Percentiles rank a stretch among this genome's conserved stretches.
Conservation (phyloP, 305 asterid genomes). For the Andrographis paniculata region DNA sequence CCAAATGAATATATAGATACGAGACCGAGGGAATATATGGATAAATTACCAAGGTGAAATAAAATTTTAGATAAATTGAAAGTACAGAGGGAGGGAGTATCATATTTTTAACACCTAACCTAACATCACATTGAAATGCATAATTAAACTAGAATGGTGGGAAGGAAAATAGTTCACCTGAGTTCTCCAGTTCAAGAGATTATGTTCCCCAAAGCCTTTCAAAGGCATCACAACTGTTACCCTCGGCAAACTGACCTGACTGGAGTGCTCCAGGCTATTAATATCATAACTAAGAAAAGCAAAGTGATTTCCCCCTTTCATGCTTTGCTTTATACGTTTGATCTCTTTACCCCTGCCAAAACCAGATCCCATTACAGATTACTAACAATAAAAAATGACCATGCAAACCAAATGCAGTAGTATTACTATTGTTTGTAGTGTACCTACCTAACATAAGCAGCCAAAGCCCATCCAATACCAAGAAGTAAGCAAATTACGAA, state of each 20-base stretch:
- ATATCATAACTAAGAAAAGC: constrained; percentile 69
- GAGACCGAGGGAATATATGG: too few relatives aligned
- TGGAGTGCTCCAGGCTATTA: constrained; percentile 80
- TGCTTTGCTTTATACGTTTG: constrained; percentile 46
- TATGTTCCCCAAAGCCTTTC: constrained; percentile 97
- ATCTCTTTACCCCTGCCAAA: constrained; percentile 78
- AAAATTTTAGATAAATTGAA: too few relatives aligned
- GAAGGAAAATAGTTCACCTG: constrained; percentile 64
- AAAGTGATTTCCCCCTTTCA: constrained; percentile 59
- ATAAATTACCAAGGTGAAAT: too few relatives aligned
- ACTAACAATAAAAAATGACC: constrained; percentile 8
- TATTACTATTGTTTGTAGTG: constrained; percentile 10
- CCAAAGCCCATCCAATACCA: constrained; percentile 93
- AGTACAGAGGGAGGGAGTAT: too few relatives aligned
- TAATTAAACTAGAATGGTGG: too few relatives aligned
- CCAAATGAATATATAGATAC: too few relatives aligned
- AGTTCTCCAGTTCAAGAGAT: constrained; percentile 91
- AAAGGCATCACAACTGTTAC: constrained; percentile 95
- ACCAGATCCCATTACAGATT: constrained; percentile 1
- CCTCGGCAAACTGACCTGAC: constrained; percentile 73
- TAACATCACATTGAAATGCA: too few relatives aligned
- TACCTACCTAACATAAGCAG: constrained; percentile 96
- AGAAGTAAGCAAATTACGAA: constrained; percentile 62
- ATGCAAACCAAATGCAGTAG: constrained; percentile 8
- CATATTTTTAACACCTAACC: too few relatives aligned